Evolutionary conservation across 1,139 yeast genomes (phyloP), one percentile per base, ranked within the genome.

Genomic region (Candida sp.): DNA sequence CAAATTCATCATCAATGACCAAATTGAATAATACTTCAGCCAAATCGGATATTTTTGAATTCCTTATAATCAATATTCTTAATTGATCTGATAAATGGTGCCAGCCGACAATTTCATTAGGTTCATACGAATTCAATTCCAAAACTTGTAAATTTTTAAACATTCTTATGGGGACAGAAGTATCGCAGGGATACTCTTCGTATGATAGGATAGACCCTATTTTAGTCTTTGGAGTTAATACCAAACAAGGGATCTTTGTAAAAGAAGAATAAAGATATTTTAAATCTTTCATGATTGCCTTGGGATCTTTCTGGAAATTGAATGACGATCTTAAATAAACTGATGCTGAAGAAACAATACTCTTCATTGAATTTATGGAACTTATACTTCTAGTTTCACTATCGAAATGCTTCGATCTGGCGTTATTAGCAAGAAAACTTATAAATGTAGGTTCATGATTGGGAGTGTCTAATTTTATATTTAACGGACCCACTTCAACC

Each of bases 151-250:
- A 60, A 55, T 81, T 83, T 49, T 80, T 81, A 57, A 82, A 82
- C 63, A 80, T 72, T 40, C 65, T 66, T 12, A 83, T 57, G 1
- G 88, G 88, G 5, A 84, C 83, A 2, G 85, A 75, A 2, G 87
- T 81, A 54, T 82, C 88, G 56, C 84, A 82, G 1, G 88, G 88
- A 53, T 78, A 82, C 56, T 82, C 88, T 56, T 82, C 87, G 56
- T 81, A 83, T 2, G 83, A 82, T 40, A 68, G 70, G 33, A 82
- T 82, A 41, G 78, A 64, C 49, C 68, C 74, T 21, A 82, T 74
- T 47, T 79, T 79, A 7, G 81, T 71, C 46, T 79, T 82, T 7
- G 85, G 84, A 11, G 82, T 75, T 42, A 82, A 58, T 29, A 84
- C 66, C 43, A 82, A 68, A 54, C 87, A 81, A 0, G 88, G 88